A percentile compares a stretch with the other conserved stretches of the same genome.
Conservation (phyloP, 2,329 filamentous ascomycete genomes). For the Apiospora hydei region DNA sequence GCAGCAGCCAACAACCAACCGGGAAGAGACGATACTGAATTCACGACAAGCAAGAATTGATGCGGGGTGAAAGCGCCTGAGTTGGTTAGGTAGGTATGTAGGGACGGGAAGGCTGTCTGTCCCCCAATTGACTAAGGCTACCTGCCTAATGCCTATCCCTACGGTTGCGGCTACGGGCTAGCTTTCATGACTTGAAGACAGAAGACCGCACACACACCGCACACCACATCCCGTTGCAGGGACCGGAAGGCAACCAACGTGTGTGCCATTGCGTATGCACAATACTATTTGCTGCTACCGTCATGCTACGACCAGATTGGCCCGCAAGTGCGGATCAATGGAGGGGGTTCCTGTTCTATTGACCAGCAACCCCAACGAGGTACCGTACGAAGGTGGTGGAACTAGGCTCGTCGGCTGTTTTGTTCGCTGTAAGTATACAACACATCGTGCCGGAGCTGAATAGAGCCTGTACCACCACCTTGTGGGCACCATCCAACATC, state of each 20-base stretch:
- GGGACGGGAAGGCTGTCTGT: not conserved
- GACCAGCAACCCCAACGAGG: not conserved
- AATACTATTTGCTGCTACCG: not conserved
- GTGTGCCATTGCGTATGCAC: not conserved
- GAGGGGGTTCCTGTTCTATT: not conserved
- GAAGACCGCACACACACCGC: no score
- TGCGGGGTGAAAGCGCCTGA: not conserved
- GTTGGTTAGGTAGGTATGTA: not conserved
- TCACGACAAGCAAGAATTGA: not conserved
- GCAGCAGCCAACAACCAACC: not conserved
- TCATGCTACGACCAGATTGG: not conserved
- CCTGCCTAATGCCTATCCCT: no score
- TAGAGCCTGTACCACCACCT: constrained; percentile 4
- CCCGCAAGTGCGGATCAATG: constrained; percentile 14
- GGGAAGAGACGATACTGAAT: not conserved
- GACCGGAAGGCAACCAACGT: not conserved
- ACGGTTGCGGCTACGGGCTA: no score
- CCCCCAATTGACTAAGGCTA: not conserved
- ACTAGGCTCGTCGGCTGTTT: constrained; percentile 6
- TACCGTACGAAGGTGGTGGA: constrained; percentile 2
- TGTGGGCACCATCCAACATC: constrained; percentile 6
- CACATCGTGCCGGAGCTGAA: constrained; percentile 1
- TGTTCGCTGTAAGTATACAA: not conserved
- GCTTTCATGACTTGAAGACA: not conserved
- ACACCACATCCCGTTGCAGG: not conserved